Base-by-base conservation (phyloP, 1,284 basidiomycete genomes). In the Takashimella koratensis region DNA sequence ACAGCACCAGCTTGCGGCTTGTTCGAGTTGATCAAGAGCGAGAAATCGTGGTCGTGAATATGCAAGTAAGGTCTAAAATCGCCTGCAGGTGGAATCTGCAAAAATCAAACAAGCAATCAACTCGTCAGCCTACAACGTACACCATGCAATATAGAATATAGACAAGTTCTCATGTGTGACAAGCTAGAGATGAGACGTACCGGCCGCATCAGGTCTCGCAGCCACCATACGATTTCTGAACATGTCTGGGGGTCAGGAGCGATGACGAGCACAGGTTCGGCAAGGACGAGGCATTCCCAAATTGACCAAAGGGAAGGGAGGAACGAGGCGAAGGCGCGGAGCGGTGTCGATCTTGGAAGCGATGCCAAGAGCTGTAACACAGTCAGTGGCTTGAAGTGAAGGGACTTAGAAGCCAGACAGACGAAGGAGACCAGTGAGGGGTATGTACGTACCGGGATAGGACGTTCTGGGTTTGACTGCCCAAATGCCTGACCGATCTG, bases 1-100 rank as follows among this genome's bases (percentile, higher is more conserved):
- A 98, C 71, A 0, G 91, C 77, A 0, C 94, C 95, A 0, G 87
- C 78, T 64, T 87, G 86, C 0, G 95, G 94, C 58, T 90, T 85
- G 44, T 88, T 84, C 58, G 86, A 84, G 67, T 90, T 90, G 26
- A 95, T 85, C 3, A 97, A 73, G 0, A 81, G 67, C 0, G 81
- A 69, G 63, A 91, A 87, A 63, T 97, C 93, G 40, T 82, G 83
- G 65, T 98, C 95, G 70, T 97, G 94, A 57, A 98, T 93, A 16
- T 93, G 96, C 63, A 98, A 89, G 73, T 95, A 98, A 0, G 94
- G 95, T 6, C 94, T 81, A 64, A 91, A 85, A 69, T 98, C 94
- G 2, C 85, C 85, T 0, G 86, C 84, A 19, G 90, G 80, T 0
- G 91, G 90, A 24, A 97, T 85, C 86, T 90, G 60, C 12, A 19